These are phyloP conservation scores for Kernera saxatilis DNA, from an alignment of 345 rosid genomes.

Conservation along the genomic window DNA sequence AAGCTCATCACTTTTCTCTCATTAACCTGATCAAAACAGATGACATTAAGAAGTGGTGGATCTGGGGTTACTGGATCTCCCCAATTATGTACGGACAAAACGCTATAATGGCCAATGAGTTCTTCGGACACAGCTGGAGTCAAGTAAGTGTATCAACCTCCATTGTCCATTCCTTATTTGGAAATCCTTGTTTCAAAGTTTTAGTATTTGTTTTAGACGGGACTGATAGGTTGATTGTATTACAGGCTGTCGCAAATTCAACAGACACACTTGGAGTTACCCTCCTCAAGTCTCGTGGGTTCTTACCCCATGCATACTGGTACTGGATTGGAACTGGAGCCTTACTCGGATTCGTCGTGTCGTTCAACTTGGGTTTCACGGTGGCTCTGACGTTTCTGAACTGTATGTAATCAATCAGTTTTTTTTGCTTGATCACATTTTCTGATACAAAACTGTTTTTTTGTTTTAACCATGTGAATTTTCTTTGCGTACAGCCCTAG, in stretches of 20 bases:
- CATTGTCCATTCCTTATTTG: background rate
- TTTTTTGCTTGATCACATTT: slow-evolving; percentile 4
- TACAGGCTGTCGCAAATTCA: slow-evolving; percentile 48
- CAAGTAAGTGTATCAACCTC: slow-evolving; percentile 33
- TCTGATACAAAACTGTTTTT: background rate
- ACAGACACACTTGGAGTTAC: slow-evolving; percentile 64
- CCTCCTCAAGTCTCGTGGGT: slow-evolving; percentile 58
- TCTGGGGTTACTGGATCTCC: slow-evolving; percentile 80
- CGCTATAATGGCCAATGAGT: slow-evolving; percentile 60
- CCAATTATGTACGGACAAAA: slow-evolving; percentile 80
- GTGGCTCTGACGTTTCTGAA: slow-evolving; percentile 61
- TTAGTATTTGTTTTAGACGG: background rate
- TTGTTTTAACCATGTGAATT: background rate
- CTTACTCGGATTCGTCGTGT: slow-evolving; percentile 46
- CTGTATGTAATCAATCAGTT: slow-evolving; percentile 42
- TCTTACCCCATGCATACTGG: slow-evolving; percentile 69
- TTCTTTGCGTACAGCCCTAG: slow-evolving; percentile 45
- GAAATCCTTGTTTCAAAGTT: background rate
- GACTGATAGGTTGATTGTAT: slow-evolving; percentile 1
- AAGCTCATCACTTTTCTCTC: background rate
- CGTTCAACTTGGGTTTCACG: slow-evolving; percentile 68
- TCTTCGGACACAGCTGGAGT: slow-evolving; percentile 62
- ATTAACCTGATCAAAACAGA: slow-evolving; percentile 35
- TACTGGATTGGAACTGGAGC: slow-evolving; percentile 86
- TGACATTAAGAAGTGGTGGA: slow-evolving; percentile 78